Evolutionary conservation across 148 eudicot genomes (phyloP), one percentile per base, ranked within the genome.

Genomic region (Tetragonia tetragonoides): DNA sequence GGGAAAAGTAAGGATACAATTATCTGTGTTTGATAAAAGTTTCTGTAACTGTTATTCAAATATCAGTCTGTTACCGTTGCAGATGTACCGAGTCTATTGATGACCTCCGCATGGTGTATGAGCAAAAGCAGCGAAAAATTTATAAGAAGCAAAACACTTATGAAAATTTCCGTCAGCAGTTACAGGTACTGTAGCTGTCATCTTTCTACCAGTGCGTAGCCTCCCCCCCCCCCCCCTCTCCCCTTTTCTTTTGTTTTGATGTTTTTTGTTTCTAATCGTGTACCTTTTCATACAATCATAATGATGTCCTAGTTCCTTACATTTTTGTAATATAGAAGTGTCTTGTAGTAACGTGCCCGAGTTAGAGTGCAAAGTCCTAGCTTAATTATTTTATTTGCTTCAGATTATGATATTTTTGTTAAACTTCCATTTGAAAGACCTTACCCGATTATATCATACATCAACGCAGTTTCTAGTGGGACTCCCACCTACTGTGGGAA

Each of bases 81-180:
- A 95, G 99, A 67, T 88, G 78, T 85, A 75, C 90, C 6, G 99
- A 95, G 75, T 87, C 97, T 61, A 86, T 95, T 75, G 97, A 91
- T 75, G 97, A 93, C 75, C 88, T 95, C 64, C 86, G 90, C 59
- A 82, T 85, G 85, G 21, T 89, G 82, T 86, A 85, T 81, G 90
- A 95, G 83, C 85, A 90, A 77, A 95, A 93, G 85, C 89, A 91
- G 86, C 89, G 87, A 17, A 95, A 90, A 75, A 93, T 93, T 83
- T 74, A 79, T 7, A 88, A 85, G 42, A 93, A 87, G 81, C 91
- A 83, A 78, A 86, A 82, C 70, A 90, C 90, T 67, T 93, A 85
- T 68, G 84, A 92, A 79, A 92, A 86, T 62, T 95, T 93, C 78
- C 91, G 89, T 49, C 88, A 91, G 68, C 94, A 90, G 74, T 61